Evolutionary conservation across 345 rosid species (phyloP).

Genomic region (Salix caprea): DNA sequence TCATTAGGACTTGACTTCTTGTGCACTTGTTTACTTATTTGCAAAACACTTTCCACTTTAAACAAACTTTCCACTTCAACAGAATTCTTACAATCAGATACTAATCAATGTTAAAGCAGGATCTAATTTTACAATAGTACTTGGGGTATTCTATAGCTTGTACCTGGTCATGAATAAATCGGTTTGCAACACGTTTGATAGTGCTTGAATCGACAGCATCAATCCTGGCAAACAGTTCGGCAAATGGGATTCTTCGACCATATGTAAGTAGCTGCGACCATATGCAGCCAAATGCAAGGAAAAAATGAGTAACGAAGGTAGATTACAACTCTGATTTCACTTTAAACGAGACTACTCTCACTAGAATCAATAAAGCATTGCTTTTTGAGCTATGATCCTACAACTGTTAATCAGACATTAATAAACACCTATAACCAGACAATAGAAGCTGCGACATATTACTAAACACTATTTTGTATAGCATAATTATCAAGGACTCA

Average conservation of each 20-base stretch:
- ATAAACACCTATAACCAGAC: not conserved
- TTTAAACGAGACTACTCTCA: not conserved
- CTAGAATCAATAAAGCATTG: not conserved
- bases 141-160: not conserved
- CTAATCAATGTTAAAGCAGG: not conserved
- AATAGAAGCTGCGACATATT: not conserved
- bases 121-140: not conserved
- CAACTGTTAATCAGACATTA: not conserved
- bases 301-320: not conserved
- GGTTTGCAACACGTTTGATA: constrained; percentile 82
- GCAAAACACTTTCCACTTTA: not conserved
- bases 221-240: constrained; percentile 86
- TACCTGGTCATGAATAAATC: constrained; percentile 85
- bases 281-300: not conserved
- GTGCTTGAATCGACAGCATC: constrained; percentile 90
- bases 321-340: not conserved
- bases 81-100: not conserved
- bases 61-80: not conserved
- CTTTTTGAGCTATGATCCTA: not conserved
- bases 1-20: not conserved
- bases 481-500: not conserved
- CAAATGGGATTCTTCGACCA: constrained; percentile 85
- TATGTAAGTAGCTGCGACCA: constrained; percentile 79
- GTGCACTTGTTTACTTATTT: not conserved
- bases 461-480: not conserved